Conservation (phyloP, 179 eudicot species). For the Silene noctiflora region DNA sequence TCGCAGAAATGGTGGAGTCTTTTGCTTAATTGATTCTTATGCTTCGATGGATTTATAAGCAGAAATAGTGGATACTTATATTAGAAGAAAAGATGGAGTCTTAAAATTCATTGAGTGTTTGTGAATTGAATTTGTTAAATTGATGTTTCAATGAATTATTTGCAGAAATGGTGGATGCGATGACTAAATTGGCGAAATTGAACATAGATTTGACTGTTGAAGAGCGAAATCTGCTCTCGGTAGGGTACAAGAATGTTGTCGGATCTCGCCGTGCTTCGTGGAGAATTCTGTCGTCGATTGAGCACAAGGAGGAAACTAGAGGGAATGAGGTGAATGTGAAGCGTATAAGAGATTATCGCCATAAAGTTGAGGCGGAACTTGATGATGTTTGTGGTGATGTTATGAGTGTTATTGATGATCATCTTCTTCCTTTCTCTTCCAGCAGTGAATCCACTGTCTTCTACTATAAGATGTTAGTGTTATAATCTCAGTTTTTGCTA, state of each 20-base stretch:
- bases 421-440: slow-evolving; percentile 54
- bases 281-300: slow-evolving; percentile 51
- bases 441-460: slow-evolving; percentile 70
- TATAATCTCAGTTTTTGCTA: not conserved
- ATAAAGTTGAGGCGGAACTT: slow-evolving; percentile 65
- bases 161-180: slow-evolving; percentile 46
- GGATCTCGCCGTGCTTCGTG: slow-evolving; percentile 43
- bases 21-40: too few species aligned
- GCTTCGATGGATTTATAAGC: too few species aligned
- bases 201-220: slow-evolving; percentile 43
- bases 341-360: slow-evolving; percentile 57
- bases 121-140: not conserved
- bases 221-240: slow-evolving; percentile 49
- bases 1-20: not conserved
- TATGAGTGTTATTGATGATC: slow-evolving; percentile 53
- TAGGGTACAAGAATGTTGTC: slow-evolving; percentile 44
- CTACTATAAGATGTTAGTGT: slow-evolving; percentile 35
- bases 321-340: slow-evolving; percentile 60
- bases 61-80: too few species aligned
- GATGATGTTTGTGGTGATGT: slow-evolving; percentile 58
- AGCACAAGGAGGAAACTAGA: slow-evolving; percentile 59
- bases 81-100: not conserved
- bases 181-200: slow-evolving; percentile 39
- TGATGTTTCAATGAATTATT: not conserved
- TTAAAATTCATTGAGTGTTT: not conserved